Conservation (phyloP, 2,329 filamentous ascomycete species). For the Leptographium flavum region DNA sequence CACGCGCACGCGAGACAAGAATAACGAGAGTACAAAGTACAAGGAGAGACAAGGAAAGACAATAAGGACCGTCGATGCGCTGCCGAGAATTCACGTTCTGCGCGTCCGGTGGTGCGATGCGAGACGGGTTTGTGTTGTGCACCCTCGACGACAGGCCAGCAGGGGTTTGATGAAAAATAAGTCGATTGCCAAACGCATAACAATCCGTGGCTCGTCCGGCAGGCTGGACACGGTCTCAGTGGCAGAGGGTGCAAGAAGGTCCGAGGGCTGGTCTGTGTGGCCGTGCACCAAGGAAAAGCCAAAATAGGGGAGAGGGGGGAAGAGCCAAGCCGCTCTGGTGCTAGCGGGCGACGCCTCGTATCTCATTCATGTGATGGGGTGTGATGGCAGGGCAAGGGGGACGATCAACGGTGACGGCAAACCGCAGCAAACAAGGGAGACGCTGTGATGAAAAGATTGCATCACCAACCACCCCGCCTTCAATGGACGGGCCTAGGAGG, state of each 20-base stretch:
- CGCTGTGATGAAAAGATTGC: too few species aligned
- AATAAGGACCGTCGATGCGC: neutral
- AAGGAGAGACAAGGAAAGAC: neutral
- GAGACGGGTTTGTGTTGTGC: neutral
- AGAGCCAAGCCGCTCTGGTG: neutral
- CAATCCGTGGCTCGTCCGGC: neutral
- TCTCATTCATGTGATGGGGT: too few species aligned
- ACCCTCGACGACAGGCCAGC: neutral
- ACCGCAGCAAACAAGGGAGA: too few species aligned
- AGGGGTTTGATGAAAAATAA: neutral
- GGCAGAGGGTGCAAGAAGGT: neutral
- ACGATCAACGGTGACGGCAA: too few species aligned
- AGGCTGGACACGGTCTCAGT: neutral
- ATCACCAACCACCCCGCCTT: too few species aligned
- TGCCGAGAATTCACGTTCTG: neutral
- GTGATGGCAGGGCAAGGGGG: too few species aligned
- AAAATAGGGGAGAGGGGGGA: neutral
- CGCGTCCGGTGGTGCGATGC: neutral
- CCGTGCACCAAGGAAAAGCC: neutral
- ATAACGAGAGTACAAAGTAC: neutral
- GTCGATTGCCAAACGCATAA: neutral
- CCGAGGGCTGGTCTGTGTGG: neutral
- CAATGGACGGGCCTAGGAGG: too few species aligned
- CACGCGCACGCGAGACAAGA: neutral
- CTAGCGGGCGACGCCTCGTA: neutral